Evolutionary conservation across 2,329 filamentous ascomycete species (phyloP).

Genomic region (Fusarium scirpi): DNA sequence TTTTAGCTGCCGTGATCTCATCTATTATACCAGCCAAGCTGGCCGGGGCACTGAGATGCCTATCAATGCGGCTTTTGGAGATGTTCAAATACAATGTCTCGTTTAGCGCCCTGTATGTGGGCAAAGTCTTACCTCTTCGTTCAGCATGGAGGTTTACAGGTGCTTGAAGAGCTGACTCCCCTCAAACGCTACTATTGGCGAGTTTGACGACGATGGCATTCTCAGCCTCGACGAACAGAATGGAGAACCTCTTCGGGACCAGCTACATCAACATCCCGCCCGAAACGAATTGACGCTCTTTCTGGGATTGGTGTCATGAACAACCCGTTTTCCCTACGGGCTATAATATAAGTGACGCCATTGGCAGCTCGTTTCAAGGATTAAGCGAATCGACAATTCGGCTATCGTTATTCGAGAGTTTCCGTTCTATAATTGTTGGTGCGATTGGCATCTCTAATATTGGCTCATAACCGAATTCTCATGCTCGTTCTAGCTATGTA

Average conservation of each 20-base stretch:
- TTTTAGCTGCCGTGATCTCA: conserved; percentile 1
- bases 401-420: conserved; percentile 34
- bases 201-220: background rate
- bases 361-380: conserved; percentile 5
- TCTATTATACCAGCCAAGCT: conserved; percentile 12
- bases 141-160: conserved; percentile 5
- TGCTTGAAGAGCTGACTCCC: conserved; percentile 8
- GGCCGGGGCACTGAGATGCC: conserved; percentile 15
- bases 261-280: background rate
- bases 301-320: conserved; percentile 9
- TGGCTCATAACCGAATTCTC: background rate
- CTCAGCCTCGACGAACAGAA: background rate
- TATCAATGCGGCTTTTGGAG: background rate
- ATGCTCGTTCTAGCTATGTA: background rate
- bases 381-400: background rate
- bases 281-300: background rate
- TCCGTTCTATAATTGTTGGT: conserved; percentile 21
- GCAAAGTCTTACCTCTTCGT: conserved; percentile 1
- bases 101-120: background rate
- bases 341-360: conserved; percentile 27
- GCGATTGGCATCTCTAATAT: background rate
- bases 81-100: conserved; percentile 1
- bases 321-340: conserved; percentile 12
- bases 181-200: background rate
- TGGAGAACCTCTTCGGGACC: background rate